These are phyloP conservation scores for Tetrapisispora taiwanensis DNA, from an alignment of 805 yeast genomes.

Conservation along the genomic window DNA sequence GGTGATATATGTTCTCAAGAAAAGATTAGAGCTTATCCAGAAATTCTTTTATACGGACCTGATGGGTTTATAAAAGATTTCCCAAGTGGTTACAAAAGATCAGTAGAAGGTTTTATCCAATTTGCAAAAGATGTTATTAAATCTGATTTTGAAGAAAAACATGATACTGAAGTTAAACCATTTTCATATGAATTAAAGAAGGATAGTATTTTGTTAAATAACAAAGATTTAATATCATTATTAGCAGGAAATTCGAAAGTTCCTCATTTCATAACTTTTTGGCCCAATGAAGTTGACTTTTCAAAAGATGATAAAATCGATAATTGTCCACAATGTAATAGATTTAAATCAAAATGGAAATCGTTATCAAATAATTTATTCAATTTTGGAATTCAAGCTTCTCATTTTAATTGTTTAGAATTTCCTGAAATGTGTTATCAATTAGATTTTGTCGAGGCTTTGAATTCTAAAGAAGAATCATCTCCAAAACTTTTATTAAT, in stretches of 20 bases:
- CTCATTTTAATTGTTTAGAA: constrained; percentile 51
- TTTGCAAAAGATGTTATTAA: constrained; percentile 47
- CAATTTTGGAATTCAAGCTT: constrained; percentile 32
- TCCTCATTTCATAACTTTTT: constrained; percentile 54
- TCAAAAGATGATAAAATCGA: constrained; percentile 25
- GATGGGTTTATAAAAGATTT: constrained; percentile 37
- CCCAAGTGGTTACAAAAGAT: constrained; percentile 39
- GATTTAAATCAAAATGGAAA: constrained; percentile 49
- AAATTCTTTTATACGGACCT: constrained; percentile 59
- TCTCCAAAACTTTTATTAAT: constrained; percentile 41
- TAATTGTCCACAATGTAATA: constrained; percentile 40
- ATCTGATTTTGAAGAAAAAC: constrained; percentile 26
- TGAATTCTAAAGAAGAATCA: constrained; percentile 8
- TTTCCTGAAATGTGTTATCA: constrained; percentile 42
- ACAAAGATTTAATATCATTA: constrained; percentile 36
- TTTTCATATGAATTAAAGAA: no score
- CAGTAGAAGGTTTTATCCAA: constrained; percentile 38
- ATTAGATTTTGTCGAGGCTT: constrained; percentile 36
- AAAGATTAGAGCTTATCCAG: constrained; percentile 57
- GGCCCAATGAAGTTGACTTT: constrained; percentile 41
- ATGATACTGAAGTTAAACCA: constrained; percentile 21
- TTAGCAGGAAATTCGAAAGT: constrained; percentile 40
- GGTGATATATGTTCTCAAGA: constrained; percentile 78
- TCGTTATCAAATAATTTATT: constrained; percentile 40
- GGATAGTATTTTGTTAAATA: constrained; percentile 30